Base-by-base conservation (phyloP, 805 yeast genomes). In the Priceomyces castillae region DNA sequence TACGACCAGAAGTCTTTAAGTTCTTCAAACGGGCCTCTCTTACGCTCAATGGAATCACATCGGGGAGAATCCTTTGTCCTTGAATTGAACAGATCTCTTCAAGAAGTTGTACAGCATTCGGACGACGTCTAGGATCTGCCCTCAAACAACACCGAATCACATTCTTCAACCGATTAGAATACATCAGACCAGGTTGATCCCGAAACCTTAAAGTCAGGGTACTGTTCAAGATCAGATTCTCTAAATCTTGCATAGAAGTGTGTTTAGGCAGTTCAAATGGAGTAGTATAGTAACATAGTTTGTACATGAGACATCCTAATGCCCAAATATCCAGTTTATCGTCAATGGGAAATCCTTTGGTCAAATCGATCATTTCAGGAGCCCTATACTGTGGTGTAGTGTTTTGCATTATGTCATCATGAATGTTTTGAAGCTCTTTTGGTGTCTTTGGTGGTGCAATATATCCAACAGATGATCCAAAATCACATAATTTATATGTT, bases 321-420 rank as follows among this genome's bases (percentile, higher is more conserved):
- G 95, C 95, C 95, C 95, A 86, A 17, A 86, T 77, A 59, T 86
- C 95, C 40, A 88, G 79, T 60, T 86, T 86, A 58, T 86, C 94
- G 62, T 86, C 86, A 40, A 86, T 81, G 10, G 92, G 84, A 44
- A 77, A 74, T 3, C 87, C 81, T 45, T 78, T 73, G 40, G 78
- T 74, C 26, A 86, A 67, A 56, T 86, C 92, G 23, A 86, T 69
- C 94, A 86, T 86, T 62, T 86, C 95, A 3, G 95, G 95, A 3
- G 90, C 73, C 50, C 95, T 71, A 58, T 86, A 86, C 57, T 86
- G 95, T 0, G 95, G 90, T 0, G 95, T 86, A 1, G 95, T 86
- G 61, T 86, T 86, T 44, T 78, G 82, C 75, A 85, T 65, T 33
- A 86, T 76, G 59, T 86, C 94, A 46, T 81, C 79, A 51, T 80